Base-by-base conservation (phyloP, 2,329 filamentous ascomycete genomes). In the Westerdykella ornata region DNA sequence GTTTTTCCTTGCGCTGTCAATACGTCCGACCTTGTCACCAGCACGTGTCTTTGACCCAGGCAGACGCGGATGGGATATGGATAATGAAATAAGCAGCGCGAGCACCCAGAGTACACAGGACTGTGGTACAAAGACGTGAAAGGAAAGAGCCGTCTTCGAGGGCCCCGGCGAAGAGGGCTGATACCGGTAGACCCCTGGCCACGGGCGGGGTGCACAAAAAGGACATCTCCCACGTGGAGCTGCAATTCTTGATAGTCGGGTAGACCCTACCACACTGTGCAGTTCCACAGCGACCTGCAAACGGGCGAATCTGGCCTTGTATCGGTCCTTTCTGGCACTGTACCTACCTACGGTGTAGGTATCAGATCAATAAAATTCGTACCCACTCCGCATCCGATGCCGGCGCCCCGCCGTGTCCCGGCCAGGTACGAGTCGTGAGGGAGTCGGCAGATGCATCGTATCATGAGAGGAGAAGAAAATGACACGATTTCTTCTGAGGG, bases 181-280 rank as follows among this genome's bases (percentile, higher is more conserved):
- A n/a, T n/a, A n/a, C n/a, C n/a, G n/a, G n/a, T n/a, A n/a, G n/a
- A n/a, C n/a, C n/a, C n/a, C n/a, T n/a, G 39, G 49, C 44, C 47
- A 56, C 45, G 53, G 47, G 51, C 54, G n/a, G 30, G 6, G 12
- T 7, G 30, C 30, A 50, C 50, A 48, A 37, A 28, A 48, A 47
- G 52, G 49, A 51, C 47, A 58, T 62, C 47, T 47, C 30, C 61
- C 60, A 65, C 61, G 61, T 65, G 60, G 61, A 46, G 19, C 22
- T 42, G 52, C 52, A 39, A 30, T 42, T 3, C 4, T 15, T 14
- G 20, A 22, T 22, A 22, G 5, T 9, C 20, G 5, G 9, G 34
- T 43, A 26, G 35, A 38, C 31, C 18, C 16, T 42, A 38, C 13
- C 19, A 16, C 19, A 31, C 20, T 19, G 14, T 8, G 12, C 16